These are phyloP conservation scores for Corynascus novoguineensis DNA, from an alignment of 495 filamentous ascomycete species.

Conservation along the genomic window DNA sequence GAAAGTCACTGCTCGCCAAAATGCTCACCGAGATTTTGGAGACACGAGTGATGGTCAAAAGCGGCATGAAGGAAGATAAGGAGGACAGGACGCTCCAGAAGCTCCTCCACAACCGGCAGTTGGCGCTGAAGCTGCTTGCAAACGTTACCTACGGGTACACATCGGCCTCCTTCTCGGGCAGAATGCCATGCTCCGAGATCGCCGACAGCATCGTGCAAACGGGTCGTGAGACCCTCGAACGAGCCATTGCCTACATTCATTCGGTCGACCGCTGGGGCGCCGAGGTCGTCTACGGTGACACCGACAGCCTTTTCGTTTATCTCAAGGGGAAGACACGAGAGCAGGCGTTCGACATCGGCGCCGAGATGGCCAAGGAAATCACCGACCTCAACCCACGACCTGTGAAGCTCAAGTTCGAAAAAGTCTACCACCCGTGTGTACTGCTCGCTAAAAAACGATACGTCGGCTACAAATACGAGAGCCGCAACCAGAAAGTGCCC, in stretches of 20 bases:
- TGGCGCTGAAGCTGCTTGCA: conserved; percentile 93
- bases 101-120: conserved; percentile 86
- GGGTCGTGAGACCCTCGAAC: conserved; percentile 88
- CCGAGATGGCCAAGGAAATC: conserved; percentile 85
- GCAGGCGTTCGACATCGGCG: conserved; percentile 86
- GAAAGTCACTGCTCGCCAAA: conserved; percentile 87
- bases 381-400: conserved; percentile 89
- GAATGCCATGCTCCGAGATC: conserved; percentile 97
- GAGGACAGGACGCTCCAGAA: conserved; percentile 82
- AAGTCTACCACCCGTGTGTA: conserved; percentile 92
- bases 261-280: conserved; percentile 81
- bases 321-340: conserved; percentile 80
- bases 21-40: conserved; percentile 96
- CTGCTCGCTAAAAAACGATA: conserved; percentile 96
- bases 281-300: conserved; percentile 97
- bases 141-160: conserved; percentile 99
- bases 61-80: conserved; percentile 91
- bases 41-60: conserved; percentile 96
- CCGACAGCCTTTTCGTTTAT: conserved; percentile 91
- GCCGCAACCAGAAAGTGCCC: conserved; percentile 66
- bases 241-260: conserved; percentile 88
- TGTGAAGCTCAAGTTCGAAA: conserved; percentile 96
- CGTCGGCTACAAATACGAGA: conserved; percentile 95
- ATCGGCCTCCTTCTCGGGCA: conserved; percentile 87
- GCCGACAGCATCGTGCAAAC: conserved; percentile 98